A percentile compares a stretch with the other conserved stretches of the same genome.
phyloP scores from a whole-genome alignment of 2,329 filamentous ascomycete species.

The Aspergillus fumigatus region DNA sequence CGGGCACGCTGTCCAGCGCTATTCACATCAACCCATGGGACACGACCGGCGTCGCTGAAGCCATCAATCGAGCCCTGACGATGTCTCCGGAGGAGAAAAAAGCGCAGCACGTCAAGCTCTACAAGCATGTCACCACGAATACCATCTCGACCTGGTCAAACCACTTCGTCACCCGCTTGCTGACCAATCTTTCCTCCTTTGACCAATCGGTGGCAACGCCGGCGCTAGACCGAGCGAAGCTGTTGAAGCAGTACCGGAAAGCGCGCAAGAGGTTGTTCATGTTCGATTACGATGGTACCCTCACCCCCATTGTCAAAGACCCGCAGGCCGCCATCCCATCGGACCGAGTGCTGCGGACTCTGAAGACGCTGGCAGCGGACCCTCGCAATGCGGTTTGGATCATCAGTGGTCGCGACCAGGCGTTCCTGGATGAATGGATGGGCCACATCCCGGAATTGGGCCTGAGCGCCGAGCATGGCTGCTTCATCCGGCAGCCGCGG shows the following conservation, averaged over 20 bases:
- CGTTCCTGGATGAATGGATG: conserved; percentile 84
- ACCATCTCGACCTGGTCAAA: conserved; percentile 84
- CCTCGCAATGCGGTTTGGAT: conserved; percentile 92
- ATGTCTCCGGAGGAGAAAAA: conserved; percentile 65
- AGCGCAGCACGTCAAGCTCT: conserved; percentile 68
- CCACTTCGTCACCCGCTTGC: conserved; percentile 71
- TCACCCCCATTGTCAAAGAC: conserved; percentile 92
- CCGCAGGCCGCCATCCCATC: conserved; percentile 86
- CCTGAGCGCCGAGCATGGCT: conserved; percentile 95
- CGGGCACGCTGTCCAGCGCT: conserved; percentile 75
- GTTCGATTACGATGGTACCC: conserved; percentile 97
- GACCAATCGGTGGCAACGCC: conserved; percentile 74
- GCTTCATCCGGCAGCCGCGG: conserved; percentile 81
- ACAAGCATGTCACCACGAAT: conserved; percentile 77
- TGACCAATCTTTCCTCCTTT: conserved; percentile 74
- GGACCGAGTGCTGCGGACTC: conserved; percentile 70
- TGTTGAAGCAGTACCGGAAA: conserved; percentile 69
- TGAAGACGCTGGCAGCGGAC: conserved; percentile 75
- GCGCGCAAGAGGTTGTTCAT: conserved; percentile 84
- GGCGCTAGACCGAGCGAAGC: conserved; percentile 66
- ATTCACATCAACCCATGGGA: conserved; percentile 98
- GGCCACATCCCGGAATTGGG: conserved; percentile 86
- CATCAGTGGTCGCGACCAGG: conserved; percentile 89
- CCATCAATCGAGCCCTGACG: conserved; percentile 75
- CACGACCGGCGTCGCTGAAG: conserved; percentile 72